These are phyloP conservation scores for Triglochin maritima DNA, from an alignment of 106 monocot species.

Conservation along the genomic window DNA sequence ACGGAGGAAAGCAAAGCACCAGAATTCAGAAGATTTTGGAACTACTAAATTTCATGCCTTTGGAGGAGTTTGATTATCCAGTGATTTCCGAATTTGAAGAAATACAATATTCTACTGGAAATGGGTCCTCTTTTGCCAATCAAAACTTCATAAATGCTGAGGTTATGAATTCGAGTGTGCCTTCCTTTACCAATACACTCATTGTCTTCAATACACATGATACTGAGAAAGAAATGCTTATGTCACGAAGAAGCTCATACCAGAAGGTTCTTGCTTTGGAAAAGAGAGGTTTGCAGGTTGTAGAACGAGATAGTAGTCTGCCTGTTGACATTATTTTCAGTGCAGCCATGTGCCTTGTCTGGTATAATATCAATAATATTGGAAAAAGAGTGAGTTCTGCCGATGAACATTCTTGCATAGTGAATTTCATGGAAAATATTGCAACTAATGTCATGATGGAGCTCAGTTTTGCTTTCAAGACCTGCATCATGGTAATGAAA, in stretches of 20 bases:
- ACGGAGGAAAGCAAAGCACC: constrained; percentile 12
- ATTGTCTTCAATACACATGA: constrained; percentile 73
- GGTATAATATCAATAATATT: constrained; percentile 51
- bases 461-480: constrained; percentile 77
- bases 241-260: constrained; percentile 87
- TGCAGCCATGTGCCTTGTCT: constrained; percentile 74
- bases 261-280: constrained; percentile 76
- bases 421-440: constrained; percentile 60
- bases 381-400: constrained; percentile 11
- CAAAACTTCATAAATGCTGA: constrained; percentile 10
- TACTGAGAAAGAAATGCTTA: constrained; percentile 65
- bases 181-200: constrained; percentile 32
- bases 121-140: constrained; percentile 17
- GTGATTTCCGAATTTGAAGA: constrained; percentile 36
- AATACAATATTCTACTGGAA: constrained; percentile 15
- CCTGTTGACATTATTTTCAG: constrained; percentile 83
- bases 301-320: constrained; percentile 73
- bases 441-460: constrained; percentile 80
- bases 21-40: constrained; percentile 25
- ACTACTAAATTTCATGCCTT: constrained; percentile 37
- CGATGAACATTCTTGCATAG: constrained; percentile 27
- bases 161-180: constrained; percentile 1
- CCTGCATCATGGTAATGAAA: constrained; percentile 88
- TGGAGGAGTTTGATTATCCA: constrained; percentile 16
- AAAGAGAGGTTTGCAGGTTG: constrained; percentile 68